Conservation (phyloP, 139 green algal genomes). For the Micractinium conductrix region DNA sequence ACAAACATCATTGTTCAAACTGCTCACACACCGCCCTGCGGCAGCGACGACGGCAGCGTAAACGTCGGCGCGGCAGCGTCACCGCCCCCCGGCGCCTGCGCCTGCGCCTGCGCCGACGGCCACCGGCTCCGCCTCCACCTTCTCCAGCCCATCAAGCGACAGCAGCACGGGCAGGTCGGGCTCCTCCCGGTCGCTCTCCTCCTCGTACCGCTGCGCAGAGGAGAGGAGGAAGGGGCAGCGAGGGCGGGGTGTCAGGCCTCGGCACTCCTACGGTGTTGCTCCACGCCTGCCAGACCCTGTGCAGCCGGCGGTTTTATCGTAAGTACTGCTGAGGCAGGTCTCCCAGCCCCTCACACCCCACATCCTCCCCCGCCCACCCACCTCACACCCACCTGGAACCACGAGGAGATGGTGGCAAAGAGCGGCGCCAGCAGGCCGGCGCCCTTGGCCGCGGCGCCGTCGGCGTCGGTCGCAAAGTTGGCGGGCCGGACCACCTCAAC, state of each 20-base stretch:
- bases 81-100: too few relatives aligned
- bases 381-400: too few relatives aligned
- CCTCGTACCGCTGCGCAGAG: slow-evolving; percentile 44
- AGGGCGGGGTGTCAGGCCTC: too few relatives aligned
- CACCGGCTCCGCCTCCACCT: neutral
- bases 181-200: neutral
- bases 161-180: slow-evolving; percentile 11
- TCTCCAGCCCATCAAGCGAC: neutral
- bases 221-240: too few relatives aligned
- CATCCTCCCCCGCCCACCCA: too few relatives aligned
- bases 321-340: too few relatives aligned
- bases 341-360: too few relatives aligned
- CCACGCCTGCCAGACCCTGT: too few relatives aligned
- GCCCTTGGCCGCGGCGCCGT: neutral
- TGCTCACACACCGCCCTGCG: neutral
- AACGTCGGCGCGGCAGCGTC: neutral
- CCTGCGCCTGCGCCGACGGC: neutral
- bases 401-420: slow-evolving; percentile 32
- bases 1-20: too few relatives aligned
- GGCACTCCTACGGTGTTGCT: too few relatives aligned
- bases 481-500: slow-evolving; percentile 69
- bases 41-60: too few relatives aligned
- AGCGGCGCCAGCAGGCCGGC: slow-evolving; percentile 25
- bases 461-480: slow-evolving; percentile 69
- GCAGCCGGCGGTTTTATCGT: too few relatives aligned